Base-by-base conservation (phyloP, 805 yeast genomes). In the Monosporozyma aquatica region DNA sequence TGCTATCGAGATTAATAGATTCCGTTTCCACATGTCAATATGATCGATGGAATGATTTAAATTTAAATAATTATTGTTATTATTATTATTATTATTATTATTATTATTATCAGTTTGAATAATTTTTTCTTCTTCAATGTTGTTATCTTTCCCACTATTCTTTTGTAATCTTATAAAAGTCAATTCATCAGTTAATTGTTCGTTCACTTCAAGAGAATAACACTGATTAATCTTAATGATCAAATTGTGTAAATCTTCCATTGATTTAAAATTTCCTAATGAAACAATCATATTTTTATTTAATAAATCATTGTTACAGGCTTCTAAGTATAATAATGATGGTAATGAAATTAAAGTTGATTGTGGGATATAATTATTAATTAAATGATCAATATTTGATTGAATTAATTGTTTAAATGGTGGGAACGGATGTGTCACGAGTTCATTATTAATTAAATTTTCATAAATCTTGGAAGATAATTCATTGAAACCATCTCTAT, bases 231-330 rank as follows among this genome's bases (percentile, higher is more conserved):
- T 28, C 23, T 43, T 44, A 13, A 47, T 47, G 27, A 47, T 44
- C 9, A 42, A 17, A 41, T 43, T 51, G 24, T 51, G 51, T 20
- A 46, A 38, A 20, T 52, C 52, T 5, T 42, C 45, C 24, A 38
- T 46, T 8, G 49, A 45, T 28, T 47, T 43, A 33, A 48, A 49
- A 29, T 41, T 45, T 11, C 47, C 44, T 6, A 39, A 13, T 5
- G 47, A 15, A 4, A 5, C 15, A 21, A 38, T 32, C n/a, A 11
- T 41, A 11, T 40, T 30, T 23, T 22, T 25, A 35, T 35, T 35
- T 18, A 34, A 36, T 10, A 43, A 37, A 8, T 34, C 13, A 23
- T 40, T 39, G 13, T 27, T 23, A 2, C 21, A 23, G 6, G 41
- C 35, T 20, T 42, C 44, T 8, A 42, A 8, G 23, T 29, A 42